Conservation (phyloP, 805 yeast genomes). For the Grigorovia jiainica region DNA sequence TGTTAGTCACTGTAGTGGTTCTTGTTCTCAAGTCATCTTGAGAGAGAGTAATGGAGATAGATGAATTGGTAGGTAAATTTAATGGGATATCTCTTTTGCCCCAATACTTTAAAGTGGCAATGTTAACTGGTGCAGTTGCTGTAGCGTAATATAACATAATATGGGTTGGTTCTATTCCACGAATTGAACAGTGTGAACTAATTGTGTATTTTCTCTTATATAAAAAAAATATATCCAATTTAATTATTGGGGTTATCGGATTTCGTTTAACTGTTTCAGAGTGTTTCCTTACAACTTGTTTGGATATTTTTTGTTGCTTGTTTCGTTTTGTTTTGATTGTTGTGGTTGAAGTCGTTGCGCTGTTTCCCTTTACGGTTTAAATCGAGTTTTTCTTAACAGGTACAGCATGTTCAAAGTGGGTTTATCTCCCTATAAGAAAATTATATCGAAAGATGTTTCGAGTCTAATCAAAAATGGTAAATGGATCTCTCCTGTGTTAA, state of each 20-base stretch:
- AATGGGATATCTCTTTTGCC: slow-evolving; percentile 87
- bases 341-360: no score
- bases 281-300: background rate
- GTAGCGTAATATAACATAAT: slow-evolving; percentile 42
- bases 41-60: slow-evolving; percentile 87
- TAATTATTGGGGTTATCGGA: background rate
- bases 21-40: slow-evolving; percentile 86
- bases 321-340: no score
- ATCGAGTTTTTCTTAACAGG: no score
- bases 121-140: slow-evolving; percentile 93
- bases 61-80: slow-evolving; percentile 91
- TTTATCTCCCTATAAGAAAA: no score
- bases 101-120: slow-evolving; percentile 97
- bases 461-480: no score
- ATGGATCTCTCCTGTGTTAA: no score
- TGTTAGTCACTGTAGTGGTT: slow-evolving; percentile 54
- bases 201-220: no score
- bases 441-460: no score
- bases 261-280: background rate
- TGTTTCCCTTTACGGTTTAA: background rate
- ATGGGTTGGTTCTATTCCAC: no score
- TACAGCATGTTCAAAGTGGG: no score
- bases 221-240: no score
- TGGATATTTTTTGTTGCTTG: background rate
- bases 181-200: no score